Evolutionary conservation across 176 grass and related monocot genomes (phyloP), one percentile per base, ranked within the genome.

Genomic region (Tillandsia fasciculata): DNA sequence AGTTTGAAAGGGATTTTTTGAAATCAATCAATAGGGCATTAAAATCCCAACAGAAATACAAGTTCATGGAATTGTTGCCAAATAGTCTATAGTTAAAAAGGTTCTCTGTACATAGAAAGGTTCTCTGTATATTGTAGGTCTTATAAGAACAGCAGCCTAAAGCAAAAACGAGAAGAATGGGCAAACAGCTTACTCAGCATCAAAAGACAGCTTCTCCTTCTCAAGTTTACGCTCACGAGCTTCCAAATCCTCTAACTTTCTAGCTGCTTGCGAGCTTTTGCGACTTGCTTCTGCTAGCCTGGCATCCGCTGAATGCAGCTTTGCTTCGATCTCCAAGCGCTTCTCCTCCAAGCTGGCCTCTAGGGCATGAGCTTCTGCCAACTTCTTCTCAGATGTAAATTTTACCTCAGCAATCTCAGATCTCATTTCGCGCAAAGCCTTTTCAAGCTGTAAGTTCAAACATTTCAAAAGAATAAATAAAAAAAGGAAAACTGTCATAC

Each of bases 271-370:
- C 28, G 89, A 92, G 59, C 79, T 92, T 74, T 90, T 97, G 15
- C 94, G 89, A 70, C 83, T 92, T 66, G 89, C 89, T 74, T 97
- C 94, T 75, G 94, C 94, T 74, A 97, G 94, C 82, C 85, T 90
- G 42, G 94, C 94, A 75, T 97, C 89, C 56, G 89, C 89, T 64
- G 86, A 87, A 87, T 92, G 86, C 33, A 92, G 76, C 73, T 87
- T 92, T 20, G 68, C 84, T 73, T 92, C 94, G 12, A 93, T 85
- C 72, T 90, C 94, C 84, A 97, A 78, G 8, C 76, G 85, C 58
- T 92, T 90, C 65, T 92, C 94, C 72, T 97, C 94, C 65, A 97
- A 72, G 26, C 58, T 84, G 54, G 81, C 79, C 74, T 97, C 94
- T 63, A 90, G 83, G 72, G 89, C 85, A 22, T 85, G 86, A 53